Evolutionary conservation across 2,329 filamentous ascomycete species (phyloP).

Genomic region (Calonectria henricotiae): DNA sequence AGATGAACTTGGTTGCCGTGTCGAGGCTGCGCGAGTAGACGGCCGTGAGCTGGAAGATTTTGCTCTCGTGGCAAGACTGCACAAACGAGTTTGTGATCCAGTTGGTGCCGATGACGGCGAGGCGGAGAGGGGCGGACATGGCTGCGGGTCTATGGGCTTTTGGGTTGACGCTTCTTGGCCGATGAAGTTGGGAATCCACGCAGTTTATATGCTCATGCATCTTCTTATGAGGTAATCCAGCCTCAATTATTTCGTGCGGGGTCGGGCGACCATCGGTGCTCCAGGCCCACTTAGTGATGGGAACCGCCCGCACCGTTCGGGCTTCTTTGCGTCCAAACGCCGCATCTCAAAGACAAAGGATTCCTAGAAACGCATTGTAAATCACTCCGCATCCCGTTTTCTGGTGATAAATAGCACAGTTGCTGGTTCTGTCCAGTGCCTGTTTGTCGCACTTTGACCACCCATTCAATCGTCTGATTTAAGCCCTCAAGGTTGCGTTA

Average conservation of each 20-base stretch:
- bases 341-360: neutral
- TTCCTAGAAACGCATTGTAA: neutral
- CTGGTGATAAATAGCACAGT: neutral
- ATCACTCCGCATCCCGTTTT: neutral
- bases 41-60: constrained; percentile 36
- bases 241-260: neutral
- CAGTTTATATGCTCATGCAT: neutral
- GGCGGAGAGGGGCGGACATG: constrained; percentile 42
- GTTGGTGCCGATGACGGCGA: constrained; percentile 45
- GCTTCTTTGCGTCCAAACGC: neutral
- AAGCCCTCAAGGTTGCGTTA: neutral
- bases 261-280: neutral
- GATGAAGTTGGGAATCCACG: neutral
- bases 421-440: neutral
- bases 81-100: constrained; percentile 48
- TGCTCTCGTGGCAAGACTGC: constrained; percentile 44
- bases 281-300: neutral
- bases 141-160: neutral
- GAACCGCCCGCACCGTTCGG: neutral
- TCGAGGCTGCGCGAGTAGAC: constrained; percentile 43
- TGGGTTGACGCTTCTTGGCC: constrained; percentile 1
- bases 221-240: neutral
- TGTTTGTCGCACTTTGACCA: neutral
- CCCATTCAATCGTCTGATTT: neutral
- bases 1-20: constrained; percentile 40